These are phyloP conservation scores for Mycothermus thermophilus DNA, from an alignment of 495 filamentous ascomycete genomes.

Conservation along the genomic window DNA sequence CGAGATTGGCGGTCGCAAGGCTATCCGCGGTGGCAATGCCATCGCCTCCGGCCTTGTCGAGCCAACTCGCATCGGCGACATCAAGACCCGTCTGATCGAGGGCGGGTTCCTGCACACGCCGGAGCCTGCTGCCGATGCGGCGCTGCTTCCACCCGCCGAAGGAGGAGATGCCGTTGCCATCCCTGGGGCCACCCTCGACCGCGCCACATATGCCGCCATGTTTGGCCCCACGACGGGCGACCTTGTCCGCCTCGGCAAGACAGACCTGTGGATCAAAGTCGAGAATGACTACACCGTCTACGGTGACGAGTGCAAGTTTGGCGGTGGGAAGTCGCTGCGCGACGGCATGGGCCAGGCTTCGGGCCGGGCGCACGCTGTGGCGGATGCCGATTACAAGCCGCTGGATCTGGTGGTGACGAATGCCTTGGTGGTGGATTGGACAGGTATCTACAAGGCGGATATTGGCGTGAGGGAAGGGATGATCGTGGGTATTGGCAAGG, in stretches of 20 bases:
- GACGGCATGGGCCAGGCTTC: slow-evolving; percentile 95
- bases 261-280: slow-evolving; percentile 83
- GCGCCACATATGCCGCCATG: slow-evolving; percentile 69
- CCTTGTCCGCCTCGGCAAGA: slow-evolving; percentile 63
- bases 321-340: slow-evolving; percentile 84
- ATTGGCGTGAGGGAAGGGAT: slow-evolving; percentile 84
- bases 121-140: slow-evolving; percentile 42
- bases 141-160: too few species aligned
- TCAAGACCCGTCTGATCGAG: slow-evolving; percentile 48
- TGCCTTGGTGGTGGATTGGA: slow-evolving; percentile 82
- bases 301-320: slow-evolving; percentile 92
- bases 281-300: slow-evolving; percentile 77
- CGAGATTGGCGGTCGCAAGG: slow-evolving; percentile 68
- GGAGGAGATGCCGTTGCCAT: too few species aligned
- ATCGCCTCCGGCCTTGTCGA: slow-evolving; percentile 65
- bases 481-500: slow-evolving; percentile 88
- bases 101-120: slow-evolving; percentile 68
- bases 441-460: slow-evolving; percentile 92
- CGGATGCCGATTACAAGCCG: slow-evolving; percentile 51
- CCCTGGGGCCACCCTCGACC: slow-evolving; percentile 55
- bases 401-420: slow-evolving; percentile 87
- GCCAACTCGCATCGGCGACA: slow-evolving; percentile 42
- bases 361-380: slow-evolving; percentile 50
- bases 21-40: slow-evolving; percentile 76
- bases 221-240: slow-evolving; percentile 91